phyloP scores from a whole-genome alignment of 192 early-diverging fungal species.

The Coemansia sp. region DNA sequence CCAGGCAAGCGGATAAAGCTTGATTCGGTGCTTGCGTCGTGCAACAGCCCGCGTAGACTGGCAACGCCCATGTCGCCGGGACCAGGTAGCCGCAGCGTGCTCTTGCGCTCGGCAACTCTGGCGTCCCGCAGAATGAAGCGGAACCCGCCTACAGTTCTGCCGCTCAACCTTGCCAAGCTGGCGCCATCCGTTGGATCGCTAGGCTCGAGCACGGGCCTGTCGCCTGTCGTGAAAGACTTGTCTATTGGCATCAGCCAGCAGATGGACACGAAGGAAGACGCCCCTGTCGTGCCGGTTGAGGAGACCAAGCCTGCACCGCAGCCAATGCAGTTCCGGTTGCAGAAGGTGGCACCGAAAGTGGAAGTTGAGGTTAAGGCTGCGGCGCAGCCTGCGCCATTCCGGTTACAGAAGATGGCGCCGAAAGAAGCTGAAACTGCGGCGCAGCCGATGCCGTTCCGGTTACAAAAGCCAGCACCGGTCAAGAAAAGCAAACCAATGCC shows the following conservation, averaged over 20 bases:
- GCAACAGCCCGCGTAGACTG: not conserved
- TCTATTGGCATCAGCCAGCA: constrained; percentile 17
- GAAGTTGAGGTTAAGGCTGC: not conserved
- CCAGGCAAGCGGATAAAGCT: constrained; percentile 28
- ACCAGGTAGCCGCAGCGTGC: constrained; percentile 4
- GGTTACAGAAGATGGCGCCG: constrained; percentile 1
- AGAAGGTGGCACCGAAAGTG: constrained; percentile 29
- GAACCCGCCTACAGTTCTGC: constrained; percentile 5
- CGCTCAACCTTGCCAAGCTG: constrained; percentile 10
- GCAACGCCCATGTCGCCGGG: not conserved
- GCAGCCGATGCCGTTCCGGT: not conserved
- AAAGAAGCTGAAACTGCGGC: not conserved
- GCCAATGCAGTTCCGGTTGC: constrained; percentile 35
- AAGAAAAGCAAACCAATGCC: not conserved
- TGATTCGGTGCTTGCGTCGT: constrained; percentile 14
- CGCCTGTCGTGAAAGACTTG: constrained; percentile 42
- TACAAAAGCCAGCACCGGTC: not conserved
- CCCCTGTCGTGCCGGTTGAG: not conserved
- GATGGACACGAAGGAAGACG: not conserved
- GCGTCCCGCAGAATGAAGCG: constrained; percentile 33
- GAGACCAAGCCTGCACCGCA: constrained; percentile 1
- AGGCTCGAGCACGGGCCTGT: constrained; percentile 35
- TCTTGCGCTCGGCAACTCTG: constrained; percentile 17
- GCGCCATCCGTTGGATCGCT: not conserved
- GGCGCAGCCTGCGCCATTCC: constrained; percentile 1